A percentile compares a stretch with the other conserved stretches of the same genome.
Evolutionary conservation across 2,329 filamentous ascomycete genomes (phyloP).

Genomic region (Hirsutella rhossiliensis): DNA sequence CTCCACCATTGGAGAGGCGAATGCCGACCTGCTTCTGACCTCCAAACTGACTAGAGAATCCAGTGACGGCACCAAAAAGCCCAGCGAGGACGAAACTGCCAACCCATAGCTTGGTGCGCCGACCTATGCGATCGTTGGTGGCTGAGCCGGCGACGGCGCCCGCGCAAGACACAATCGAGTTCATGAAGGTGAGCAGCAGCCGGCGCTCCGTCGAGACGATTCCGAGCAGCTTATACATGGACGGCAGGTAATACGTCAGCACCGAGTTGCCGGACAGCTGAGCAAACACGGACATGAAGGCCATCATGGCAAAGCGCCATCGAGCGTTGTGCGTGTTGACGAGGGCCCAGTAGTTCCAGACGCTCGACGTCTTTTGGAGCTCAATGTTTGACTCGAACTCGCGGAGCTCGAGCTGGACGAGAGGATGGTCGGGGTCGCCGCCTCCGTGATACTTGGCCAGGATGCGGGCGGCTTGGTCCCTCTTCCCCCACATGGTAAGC

Average conservation of each 20-base stretch:
- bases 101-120: constrained; percentile 34
- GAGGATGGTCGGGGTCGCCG: constrained; percentile 16
- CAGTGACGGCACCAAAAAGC: constrained; percentile 34
- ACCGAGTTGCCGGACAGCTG: constrained; percentile 40
- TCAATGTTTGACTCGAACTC: constrained; percentile 27
- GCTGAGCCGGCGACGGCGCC: constrained; percentile 22
- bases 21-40: constrained; percentile 16
- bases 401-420: constrained; percentile 26
- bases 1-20: constrained; percentile 27
- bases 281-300: constrained; percentile 40
- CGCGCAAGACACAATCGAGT: constrained; percentile 24
- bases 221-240: constrained; percentile 36
- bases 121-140: constrained; percentile 16
- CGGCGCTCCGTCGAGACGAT: constrained; percentile 39
- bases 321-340: constrained; percentile 33
- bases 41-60: constrained; percentile 28
- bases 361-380: constrained; percentile 27
- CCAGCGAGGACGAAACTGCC: constrained; percentile 33
- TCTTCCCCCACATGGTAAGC: constrained; percentile 24
- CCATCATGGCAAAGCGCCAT: constrained; percentile 38
- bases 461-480: constrained; percentile 21
- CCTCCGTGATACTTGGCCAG: constrained; percentile 22
- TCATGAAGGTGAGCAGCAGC: constrained; percentile 29
- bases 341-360: constrained; percentile 40
- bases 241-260: constrained; percentile 42